A percentile compares a stretch with the other conserved stretches of the same genome.
These are phyloP conservation scores for Trametes pubescens DNA, from an alignment of 1,284 basidiomycete species.

Conservation along the genomic window DNA sequence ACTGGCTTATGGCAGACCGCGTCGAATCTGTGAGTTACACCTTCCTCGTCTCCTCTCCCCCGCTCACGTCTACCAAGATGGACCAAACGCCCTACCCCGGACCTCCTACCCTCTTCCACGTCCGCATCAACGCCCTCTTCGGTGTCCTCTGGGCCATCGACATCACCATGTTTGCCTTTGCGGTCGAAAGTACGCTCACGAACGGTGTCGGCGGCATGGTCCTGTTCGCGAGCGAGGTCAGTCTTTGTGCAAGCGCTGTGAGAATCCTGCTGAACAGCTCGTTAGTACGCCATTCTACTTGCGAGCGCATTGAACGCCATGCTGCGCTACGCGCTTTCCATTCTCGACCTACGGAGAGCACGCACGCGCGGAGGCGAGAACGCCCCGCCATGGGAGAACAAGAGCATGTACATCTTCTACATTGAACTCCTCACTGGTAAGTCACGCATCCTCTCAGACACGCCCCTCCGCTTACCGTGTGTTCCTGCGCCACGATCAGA, in stretches of 20 bases:
- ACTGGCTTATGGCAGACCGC: conserved; percentile 95
- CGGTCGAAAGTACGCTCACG: conserved; percentile 80
- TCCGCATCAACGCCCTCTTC: conserved; percentile 82
- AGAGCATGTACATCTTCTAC: conserved; percentile 97
- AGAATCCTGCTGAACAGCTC: background rate
- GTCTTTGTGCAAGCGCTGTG: conserved; percentile 35
- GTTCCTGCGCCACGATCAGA: conserved; percentile 57
- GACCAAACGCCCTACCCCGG: conserved; percentile 93
- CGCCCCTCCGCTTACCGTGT: conserved; percentile 11
- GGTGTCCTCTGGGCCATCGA: conserved; percentile 76
- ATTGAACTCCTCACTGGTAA: conserved; percentile 91
- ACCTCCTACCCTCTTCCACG: conserved; percentile 83
- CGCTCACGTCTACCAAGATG: conserved; percentile 67
- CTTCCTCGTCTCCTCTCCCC: background rate
- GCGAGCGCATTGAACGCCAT: conserved; percentile 83
- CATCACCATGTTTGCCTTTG: conserved; percentile 75
- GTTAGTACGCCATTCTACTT: conserved; percentile 89
- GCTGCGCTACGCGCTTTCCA: conserved; percentile 87
- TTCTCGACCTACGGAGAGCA: conserved; percentile 84
- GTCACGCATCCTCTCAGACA: background rate
- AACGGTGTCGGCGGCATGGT: conserved; percentile 91
- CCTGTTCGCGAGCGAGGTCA: conserved; percentile 92
- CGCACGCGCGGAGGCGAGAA: conserved; percentile 81
- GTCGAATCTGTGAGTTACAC: conserved; percentile 86
- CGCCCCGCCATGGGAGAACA: conserved; percentile 95